Base-by-base conservation (phyloP, 2,329 filamentous ascomycete genomes). In the Colletotrichum tamarilloi region DNA sequence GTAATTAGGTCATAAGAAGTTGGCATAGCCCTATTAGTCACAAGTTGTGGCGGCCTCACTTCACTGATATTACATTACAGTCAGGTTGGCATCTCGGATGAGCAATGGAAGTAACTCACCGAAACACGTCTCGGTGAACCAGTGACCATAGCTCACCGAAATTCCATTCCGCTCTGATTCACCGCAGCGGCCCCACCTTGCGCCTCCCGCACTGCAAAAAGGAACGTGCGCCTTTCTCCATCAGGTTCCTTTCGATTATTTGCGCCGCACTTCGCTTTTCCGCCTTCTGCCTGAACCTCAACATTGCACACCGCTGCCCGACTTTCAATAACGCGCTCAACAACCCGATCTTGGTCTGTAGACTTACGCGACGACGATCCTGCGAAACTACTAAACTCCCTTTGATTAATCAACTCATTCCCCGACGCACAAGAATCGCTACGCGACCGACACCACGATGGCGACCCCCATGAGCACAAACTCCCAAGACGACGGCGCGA, bases 401-500 rank as follows among this genome's bases (percentile, higher is more conserved):
- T 59, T 4, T 3, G 30, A 24, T 2, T 5, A 9, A 11, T 8
- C n/a, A 55, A n/a, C n/a, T 8, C 12, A 28, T 24, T 12, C 12
- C 7, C 24, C 55, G 11, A 46, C 26, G 9, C 14, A 28, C 14
- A 8, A 7, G 12, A 30, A 53, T 19, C 67, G 38, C 55, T 19
- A 49, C 12, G 16, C 60, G 62, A 42, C 30, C 28, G 19, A 46
- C 56, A 56, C 26, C 35, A 77, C 74, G 63, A 92, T 92, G 91
- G 87, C 90, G 32, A 88, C 89, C 12, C 90, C 90, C 38, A 85
- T 87, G 74, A 87, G 89, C 32, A 88, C 84, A 58, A 81, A 81
- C 67, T 83, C 84, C 38, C 79, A 85, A 76, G 84, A 86, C 58
- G 83, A 79, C 76, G 80, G 81, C 26, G 79, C 80, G 63, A 85